Conservation (phyloP, 2,329 filamentous ascomycete genomes). For the Pseudocercospora cruenta region DNA sequence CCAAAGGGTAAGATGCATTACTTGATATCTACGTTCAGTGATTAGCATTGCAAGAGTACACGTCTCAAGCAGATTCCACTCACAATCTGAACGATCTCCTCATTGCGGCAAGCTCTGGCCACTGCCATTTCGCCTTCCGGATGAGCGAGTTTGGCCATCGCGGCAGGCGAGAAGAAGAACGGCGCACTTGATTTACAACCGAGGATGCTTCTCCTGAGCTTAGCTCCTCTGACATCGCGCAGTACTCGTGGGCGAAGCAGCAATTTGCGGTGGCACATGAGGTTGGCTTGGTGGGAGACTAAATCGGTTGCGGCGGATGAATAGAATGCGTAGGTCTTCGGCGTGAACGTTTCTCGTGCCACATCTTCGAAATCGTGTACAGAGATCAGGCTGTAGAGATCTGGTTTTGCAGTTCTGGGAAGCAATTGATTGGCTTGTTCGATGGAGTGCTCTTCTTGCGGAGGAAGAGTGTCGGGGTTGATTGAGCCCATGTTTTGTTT, state of each 20-base stretch:
- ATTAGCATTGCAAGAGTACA: not conserved
- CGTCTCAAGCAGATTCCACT: not conserved
- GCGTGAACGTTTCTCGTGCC: slow-evolving; percentile 38
- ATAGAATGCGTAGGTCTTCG: slow-evolving; percentile 48
- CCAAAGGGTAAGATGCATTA: slow-evolving; percentile 36
- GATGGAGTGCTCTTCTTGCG: slow-evolving; percentile 5
- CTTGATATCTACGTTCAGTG: slow-evolving; percentile 27
- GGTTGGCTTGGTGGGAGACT: slow-evolving; percentile 47
- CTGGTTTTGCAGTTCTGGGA: slow-evolving; percentile 44
- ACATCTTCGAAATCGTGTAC: slow-evolving; percentile 52
- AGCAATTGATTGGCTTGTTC: slow-evolving; percentile 7
- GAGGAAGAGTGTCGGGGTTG: slow-evolving; percentile 8
- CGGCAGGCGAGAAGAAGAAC: slow-evolving; percentile 41
- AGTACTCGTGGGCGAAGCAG: slow-evolving; percentile 53
- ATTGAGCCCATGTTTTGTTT: slow-evolving; percentile 13
- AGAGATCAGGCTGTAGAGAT: slow-evolving; percentile 51
- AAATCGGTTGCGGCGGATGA: slow-evolving; percentile 54
- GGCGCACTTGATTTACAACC: slow-evolving; percentile 40
- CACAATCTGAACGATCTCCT: slow-evolving; percentile 27
- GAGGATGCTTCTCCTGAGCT: slow-evolving; percentile 40
- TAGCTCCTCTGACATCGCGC: slow-evolving; percentile 44
- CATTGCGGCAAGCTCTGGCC: slow-evolving; percentile 29
- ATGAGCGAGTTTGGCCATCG: slow-evolving; percentile 38
- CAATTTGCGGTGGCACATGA: slow-evolving; percentile 45
- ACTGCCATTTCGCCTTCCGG: slow-evolving; percentile 39